Evolutionary conservation across 2,329 filamentous ascomycete species (phyloP), one percentile per base, ranked within the genome.

Genomic region (Ceratocystis papillata): DNA sequence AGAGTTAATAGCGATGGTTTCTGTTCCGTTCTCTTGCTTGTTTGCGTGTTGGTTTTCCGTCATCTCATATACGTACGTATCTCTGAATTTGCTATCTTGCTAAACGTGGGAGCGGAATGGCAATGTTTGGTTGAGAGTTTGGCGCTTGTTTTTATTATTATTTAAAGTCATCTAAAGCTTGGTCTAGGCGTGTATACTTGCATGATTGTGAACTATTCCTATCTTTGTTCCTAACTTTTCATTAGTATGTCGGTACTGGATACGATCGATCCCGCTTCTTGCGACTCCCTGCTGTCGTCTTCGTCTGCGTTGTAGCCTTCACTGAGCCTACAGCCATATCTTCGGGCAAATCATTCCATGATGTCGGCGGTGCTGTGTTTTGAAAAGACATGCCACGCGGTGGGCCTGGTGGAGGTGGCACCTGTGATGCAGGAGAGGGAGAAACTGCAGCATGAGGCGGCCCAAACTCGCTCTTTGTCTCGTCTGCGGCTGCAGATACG

Each of bases 261-360:
- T 87, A 87, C 0, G 81, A 76, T 63, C 84, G 77, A 67, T 86
- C 83, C 69, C 78, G 80, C 78, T 83, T 85, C 75, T 82, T 84
- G 50, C 80, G 75, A 15, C 50, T 15, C 12, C 50, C 22, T 25
- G 50, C 2, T 22, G 73, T 76, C 2, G 76, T 73, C 1, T 80
- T 83, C 73, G 79, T 84, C 72, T 83, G 84, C 74, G 2, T 79
- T 69, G 55, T 41, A 15, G 12, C 3, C 37, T 41, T 41, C 37
- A 75, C 73, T 12, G 48, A 22, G 48, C 74, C 73, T 20, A 69
- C 69, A 10, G 80, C 73, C 81, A 86, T 85, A 63, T 87, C 84
- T 8, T 78, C 76, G 0, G 84, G 84, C 8, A 87, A 71, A 71
- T 87, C 84, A 74, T 87, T 87, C 84, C 84, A 87, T 71, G 87